These are phyloP conservation scores for Trametes sp. DNA, from an alignment of 1,284 basidiomycete genomes.

Conservation along the genomic window DNA sequence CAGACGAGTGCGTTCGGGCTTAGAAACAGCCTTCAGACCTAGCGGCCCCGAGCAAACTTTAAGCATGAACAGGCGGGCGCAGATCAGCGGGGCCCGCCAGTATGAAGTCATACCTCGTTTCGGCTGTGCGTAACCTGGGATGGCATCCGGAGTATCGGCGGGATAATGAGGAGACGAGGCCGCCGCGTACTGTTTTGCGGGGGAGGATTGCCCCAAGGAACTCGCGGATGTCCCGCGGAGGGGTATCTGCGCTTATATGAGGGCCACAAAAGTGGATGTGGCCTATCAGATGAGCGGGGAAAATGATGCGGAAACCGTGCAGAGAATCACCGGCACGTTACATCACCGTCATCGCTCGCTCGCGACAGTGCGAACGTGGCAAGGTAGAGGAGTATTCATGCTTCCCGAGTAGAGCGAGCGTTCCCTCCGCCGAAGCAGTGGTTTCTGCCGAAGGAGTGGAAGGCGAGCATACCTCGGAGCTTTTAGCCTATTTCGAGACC, in stretches of 20 bases:
- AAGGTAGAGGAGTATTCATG: slow-evolving; percentile 20
- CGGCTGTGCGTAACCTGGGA: neutral
- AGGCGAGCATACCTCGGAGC: slow-evolving; percentile 22
- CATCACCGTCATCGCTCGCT: slow-evolving; percentile 25
- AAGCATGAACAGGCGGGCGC: slow-evolving; percentile 1
- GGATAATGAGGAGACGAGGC: slow-evolving; percentile 15
- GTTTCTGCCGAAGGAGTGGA: slow-evolving; percentile 21
- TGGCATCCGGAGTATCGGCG: slow-evolving; percentile 25
- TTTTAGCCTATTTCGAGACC: slow-evolving; percentile 26
- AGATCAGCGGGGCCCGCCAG: slow-evolving; percentile 9
- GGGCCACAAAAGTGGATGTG: slow-evolving; percentile 7
- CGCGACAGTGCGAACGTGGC: slow-evolving; percentile 29
- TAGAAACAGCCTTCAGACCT: slow-evolving; percentile 10
- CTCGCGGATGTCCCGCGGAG: slow-evolving; percentile 11
- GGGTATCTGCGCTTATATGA: slow-evolving; percentile 25
- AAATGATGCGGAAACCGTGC: slow-evolving; percentile 18
- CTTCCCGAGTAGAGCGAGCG: slow-evolving; percentile 28
- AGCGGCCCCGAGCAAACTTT: slow-evolving; percentile 13
- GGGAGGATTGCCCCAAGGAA: slow-evolving; percentile 26
- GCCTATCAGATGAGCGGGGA: slow-evolving; percentile 28
- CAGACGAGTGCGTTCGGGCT: slow-evolving; percentile 7
- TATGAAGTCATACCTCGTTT: slow-evolving; percentile 29
- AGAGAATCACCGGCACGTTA: slow-evolving; percentile 30
- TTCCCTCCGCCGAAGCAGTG: slow-evolving; percentile 27
- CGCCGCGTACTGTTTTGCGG: slow-evolving; percentile 9